Base-by-base conservation (phyloP, 2,329 filamentous ascomycete genomes). In the Aspergillus hortae region DNA sequence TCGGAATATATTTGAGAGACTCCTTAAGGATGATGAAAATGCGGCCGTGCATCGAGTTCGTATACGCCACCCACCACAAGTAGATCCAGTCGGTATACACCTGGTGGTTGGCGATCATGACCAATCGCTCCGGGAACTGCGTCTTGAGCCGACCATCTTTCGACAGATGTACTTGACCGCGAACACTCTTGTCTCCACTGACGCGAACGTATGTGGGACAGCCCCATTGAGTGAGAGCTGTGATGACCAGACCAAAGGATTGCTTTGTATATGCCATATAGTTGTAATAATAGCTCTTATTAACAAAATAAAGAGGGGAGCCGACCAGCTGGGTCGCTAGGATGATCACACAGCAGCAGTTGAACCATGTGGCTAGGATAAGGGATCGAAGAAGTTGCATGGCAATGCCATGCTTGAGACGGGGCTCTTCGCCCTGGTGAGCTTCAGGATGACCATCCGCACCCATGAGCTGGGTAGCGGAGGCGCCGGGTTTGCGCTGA, bases 31-130 rank as follows among this genome's bases (percentile, higher is more conserved):
- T 85, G 64, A 87, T 86, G 64, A 83, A 86, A 60, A 87, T 78
- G 57, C 81, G 81, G 32, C 84, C 84, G 57, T 86, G 83, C 80
- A 85, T 85, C 54, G 75, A 73, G 60, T 83, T 83, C 1, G 83
- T 84, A 60, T 86, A 87, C 2, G 82, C 80, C 43, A 84, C 77
- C 83, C 83, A 87, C 84, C 84, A 87, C 2, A 87, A 74, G 63
- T 86, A 86, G 12, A 86, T 71, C 84, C 84, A 87, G 61, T 87
- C 84, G n/a, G 83, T 86, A 64, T 87, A 87, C 2, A 87, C 77
- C 62, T 86, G 82, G 59, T 87, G 84, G 53, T 87, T 87, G 6
- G 83, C 78, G 66, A 86, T 82, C 62, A 86, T 64, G 7, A 86
- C 78, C 53, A 86, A 68, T 14, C 84, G 76, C 56, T 86, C 79